phyloP scores from a whole-genome alignment of 345 rosid genomes.

The Populus euphratica region DNA sequence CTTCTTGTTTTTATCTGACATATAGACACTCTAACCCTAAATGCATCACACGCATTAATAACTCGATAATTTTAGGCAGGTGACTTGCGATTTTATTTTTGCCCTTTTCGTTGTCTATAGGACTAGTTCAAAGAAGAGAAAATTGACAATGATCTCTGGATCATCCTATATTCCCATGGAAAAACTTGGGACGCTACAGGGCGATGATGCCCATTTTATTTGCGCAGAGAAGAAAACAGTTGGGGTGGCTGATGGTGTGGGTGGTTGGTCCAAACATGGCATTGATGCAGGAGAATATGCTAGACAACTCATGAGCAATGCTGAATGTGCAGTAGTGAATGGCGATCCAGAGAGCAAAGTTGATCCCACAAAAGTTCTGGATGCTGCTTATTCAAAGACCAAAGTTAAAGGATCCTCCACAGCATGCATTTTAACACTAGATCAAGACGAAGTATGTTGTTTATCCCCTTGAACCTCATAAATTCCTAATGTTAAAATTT shows the following conservation, averaged over 20 bases:
- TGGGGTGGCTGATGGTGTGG: conserved; percentile 24
- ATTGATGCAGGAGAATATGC: conserved; percentile 22
- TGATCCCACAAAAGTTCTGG: conserved; percentile 11
- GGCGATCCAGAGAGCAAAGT: background rate
- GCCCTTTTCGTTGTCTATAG: background rate
- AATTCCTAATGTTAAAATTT: too few relatives aligned
- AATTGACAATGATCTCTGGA: conserved; percentile 13
- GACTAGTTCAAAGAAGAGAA: background rate
- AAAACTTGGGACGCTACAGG: background rate
- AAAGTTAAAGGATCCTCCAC: conserved; percentile 5
- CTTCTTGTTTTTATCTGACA: too few relatives aligned
- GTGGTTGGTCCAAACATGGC: conserved; percentile 1
- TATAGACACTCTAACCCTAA: too few relatives aligned
- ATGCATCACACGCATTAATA: too few relatives aligned
- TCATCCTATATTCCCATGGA: conserved; percentile 14
- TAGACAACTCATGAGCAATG: conserved; percentile 11
- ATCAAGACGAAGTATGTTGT: background rate
- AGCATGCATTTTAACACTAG: conserved; percentile 8
- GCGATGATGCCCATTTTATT: conserved; percentile 21
- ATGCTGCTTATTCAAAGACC: conserved; percentile 6
- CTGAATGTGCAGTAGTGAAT: background rate
- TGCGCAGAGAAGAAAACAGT: conserved; percentile 16
- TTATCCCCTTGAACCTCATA: too few relatives aligned
- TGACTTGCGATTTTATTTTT: background rate
- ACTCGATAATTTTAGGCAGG: background rate